Evolutionary conservation across 805 yeast species (phyloP), one percentile per base, ranked within the genome.

Genomic region (Peterozyma xylosa): DNA sequence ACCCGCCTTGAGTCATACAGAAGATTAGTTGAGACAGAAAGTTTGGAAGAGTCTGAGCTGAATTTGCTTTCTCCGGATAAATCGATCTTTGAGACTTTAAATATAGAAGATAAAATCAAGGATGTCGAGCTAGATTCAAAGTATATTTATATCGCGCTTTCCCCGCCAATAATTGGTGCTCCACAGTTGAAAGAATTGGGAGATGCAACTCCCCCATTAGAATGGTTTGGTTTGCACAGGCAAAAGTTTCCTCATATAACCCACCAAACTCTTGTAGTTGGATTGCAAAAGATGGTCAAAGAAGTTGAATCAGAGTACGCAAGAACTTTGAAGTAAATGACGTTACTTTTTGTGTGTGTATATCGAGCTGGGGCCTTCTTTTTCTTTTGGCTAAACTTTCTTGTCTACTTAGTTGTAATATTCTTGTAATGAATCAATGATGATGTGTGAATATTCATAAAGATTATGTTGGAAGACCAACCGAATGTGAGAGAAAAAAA

Each of bases 201-300:
- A 21, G 90, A 84, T 63, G 98, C 97, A 1, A 93, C 99, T 0
- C 99, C 99, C 1, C 99, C 99, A 2, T 65, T 93, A 46, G 99
- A 93, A 59, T 93, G 99, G 99, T 86, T 93, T 66, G 99, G 99
- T 2, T 70, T 93, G 30, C 93, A 93, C 59, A 73, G 98, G 51
- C 76, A 83, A 53, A 78, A 81, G 51, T 80, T 93, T 51, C 99
- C 99, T 0, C 80, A 85, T 35, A 72, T 86, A 46, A 83, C 96
- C 0, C 97, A 93, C 57, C 91, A 88, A 59, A 67, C 77, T 48
- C 78, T 81, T 0, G 84, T 90, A 41, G 74, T 84, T 11, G 76
- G 82, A 2, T 66, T 93, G 42, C 96, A 88, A 54, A 75, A 78
- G 46, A 52, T 88, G 45, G 86, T 86, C 11, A 78, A 75, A 39